Conservation (phyloP, 805 yeast genomes). For the Jamesozyma lodderae region DNA sequence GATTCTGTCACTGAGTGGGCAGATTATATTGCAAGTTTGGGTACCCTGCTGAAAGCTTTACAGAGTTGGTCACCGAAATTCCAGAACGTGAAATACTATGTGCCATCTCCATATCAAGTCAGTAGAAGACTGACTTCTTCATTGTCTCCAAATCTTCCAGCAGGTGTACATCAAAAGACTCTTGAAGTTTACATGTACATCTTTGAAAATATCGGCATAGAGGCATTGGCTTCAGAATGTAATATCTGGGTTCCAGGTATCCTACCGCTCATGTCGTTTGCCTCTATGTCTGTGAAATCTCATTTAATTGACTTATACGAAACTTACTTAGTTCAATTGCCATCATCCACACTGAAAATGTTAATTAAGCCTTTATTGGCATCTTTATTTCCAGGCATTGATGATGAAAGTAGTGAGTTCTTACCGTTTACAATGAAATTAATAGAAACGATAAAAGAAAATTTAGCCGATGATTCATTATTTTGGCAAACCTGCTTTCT, state of each 20-base stretch:
- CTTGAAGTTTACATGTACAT: slow-evolving; percentile 65
- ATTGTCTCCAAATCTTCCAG: slow-evolving; percentile 71
- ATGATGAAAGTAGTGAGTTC: slow-evolving; percentile 84
- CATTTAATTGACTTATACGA: slow-evolving; percentile 56
- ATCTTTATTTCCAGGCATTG: slow-evolving; percentile 77
- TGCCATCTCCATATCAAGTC: slow-evolving; percentile 61
- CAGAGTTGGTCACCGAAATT: slow-evolving; percentile 37
- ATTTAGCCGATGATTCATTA: slow-evolving; percentile 55
- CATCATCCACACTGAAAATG: slow-evolving; percentile 40
- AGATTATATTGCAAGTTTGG: slow-evolving; percentile 84
- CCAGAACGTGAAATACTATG: slow-evolving; percentile 37
- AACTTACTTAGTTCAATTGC: slow-evolving; percentile 44
- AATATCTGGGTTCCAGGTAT: slow-evolving; percentile 85
- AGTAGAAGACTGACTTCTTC: slow-evolving; percentile 71
- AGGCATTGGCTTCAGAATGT: slow-evolving; percentile 46
- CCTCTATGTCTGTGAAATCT: slow-evolving; percentile 82
- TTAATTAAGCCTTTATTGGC: slow-evolving; percentile 63
- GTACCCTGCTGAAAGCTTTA: slow-evolving; percentile 67
- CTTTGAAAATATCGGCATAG: slow-evolving; percentile 53
- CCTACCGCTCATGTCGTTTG: slow-evolving; percentile 80
- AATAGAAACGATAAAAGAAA: slow-evolving; percentile 49
- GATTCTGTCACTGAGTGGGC: slow-evolving; percentile 95
- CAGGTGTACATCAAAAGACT: slow-evolving; percentile 91
- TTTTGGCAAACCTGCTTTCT: slow-evolving; percentile 83
- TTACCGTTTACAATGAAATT: slow-evolving; percentile 52